These are phyloP conservation scores for Colletotrichum euphorbiae DNA, from an alignment of 2,329 filamentous ascomycete genomes.

Conservation along the genomic window DNA sequence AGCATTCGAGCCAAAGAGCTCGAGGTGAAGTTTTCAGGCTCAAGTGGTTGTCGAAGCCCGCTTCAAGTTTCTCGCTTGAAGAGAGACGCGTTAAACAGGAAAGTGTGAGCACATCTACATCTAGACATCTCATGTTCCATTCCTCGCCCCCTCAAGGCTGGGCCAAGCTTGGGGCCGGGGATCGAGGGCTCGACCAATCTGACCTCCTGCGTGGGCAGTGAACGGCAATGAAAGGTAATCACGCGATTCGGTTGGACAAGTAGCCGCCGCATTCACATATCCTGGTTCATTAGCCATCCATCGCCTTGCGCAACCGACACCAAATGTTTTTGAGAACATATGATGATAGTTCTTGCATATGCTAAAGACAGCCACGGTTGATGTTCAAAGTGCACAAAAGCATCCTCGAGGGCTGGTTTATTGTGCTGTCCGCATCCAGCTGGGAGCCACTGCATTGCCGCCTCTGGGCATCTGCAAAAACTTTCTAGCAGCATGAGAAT, in stretches of 20 bases:
- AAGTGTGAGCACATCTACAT: background rate
- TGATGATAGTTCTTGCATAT: no score
- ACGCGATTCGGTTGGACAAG: conserved; percentile 20
- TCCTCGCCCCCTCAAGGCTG: background rate
- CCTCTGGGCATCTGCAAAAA: no score
- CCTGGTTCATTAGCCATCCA: background rate
- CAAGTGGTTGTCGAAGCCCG: no score
- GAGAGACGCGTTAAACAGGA: background rate
- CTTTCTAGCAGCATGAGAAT: no score
- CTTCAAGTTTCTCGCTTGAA: no score
- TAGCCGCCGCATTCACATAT: conserved; percentile 20
- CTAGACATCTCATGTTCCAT: background rate
- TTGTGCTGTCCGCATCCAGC: no score
- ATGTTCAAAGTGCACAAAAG: no score
- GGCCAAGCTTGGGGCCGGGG: background rate
- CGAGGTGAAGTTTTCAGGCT: background rate
- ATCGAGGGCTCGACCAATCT: background rate
- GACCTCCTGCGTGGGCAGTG: background rate
- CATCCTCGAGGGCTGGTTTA: no score
- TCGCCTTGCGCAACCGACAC: background rate
- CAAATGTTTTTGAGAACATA: no score
- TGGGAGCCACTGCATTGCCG: no score
- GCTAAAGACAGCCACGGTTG: no score
- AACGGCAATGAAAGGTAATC: background rate
- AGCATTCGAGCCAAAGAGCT: background rate